Base-by-base conservation (phyloP, 768 basidiomycete genomes). In the Lactarius akahatsu region DNA sequence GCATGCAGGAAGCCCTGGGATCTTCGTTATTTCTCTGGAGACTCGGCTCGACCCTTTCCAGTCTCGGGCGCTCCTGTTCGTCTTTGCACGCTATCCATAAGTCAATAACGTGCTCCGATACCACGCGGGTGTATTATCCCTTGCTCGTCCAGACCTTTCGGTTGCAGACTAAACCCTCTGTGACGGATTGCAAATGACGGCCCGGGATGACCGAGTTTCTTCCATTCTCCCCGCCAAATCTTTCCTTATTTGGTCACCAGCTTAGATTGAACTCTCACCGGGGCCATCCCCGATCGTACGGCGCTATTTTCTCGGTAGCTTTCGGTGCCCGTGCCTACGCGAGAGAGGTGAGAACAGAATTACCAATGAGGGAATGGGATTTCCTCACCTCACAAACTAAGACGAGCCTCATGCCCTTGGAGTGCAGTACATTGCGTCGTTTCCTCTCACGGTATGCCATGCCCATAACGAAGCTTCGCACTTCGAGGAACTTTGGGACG, bases 211-310 rank as follows among this genome's bases (percentile, higher is more conserved):
- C 65, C 65, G 56, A 23, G 23, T 20, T 8, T 30, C 59, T 65
- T 66, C 65, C 61, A 66, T 62, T 66, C 41, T 61, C 36, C 38
- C 61, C 57, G 56, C 50, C 57, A 43, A 52, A 66, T 66, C 30
- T 66, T 62, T 52, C 65, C 65, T 66, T 66, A 52, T 54, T 54
- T 38, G 20, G 65, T 16, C 57, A 62, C 13, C 57, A 52, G 61
- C 61, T 66, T 62, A 66, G 38, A 62, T 62, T 58, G 58, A 66
- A 57, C 36, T 16, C 55, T 47, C 28, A 11, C 13, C 13, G 41
- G 41, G 30, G n/a, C 43, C 41, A 23, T 57, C 32, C n/a, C 60
- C 60, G 57, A 58, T 41, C 32, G 3, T 57, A 40, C 32, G 47
- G 38, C n/a, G 30, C 18, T 32, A 66, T 66, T 62, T 56, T 66